phyloP scores from a whole-genome alignment of 108 stramenopile genomes.

The Pseudonitzschia multiseries region DNA sequence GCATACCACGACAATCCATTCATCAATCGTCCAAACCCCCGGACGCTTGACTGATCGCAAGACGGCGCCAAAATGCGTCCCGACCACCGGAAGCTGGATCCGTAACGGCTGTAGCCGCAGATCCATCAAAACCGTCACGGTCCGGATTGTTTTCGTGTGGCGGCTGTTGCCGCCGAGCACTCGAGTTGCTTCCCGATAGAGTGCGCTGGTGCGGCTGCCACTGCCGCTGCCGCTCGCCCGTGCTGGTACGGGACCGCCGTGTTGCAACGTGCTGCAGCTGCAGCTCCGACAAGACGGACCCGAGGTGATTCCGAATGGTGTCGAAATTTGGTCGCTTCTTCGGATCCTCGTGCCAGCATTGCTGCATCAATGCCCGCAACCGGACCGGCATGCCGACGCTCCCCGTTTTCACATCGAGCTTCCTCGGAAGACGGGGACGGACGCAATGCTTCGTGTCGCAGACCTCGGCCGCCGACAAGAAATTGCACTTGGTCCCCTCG shows the following conservation, averaged over 20 bases:
- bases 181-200: no score
- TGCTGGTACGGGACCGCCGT: no score
- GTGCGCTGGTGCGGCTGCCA: neutral
- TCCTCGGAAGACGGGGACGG: conserved; percentile 10
- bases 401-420: neutral
- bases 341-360: conserved; percentile 14
- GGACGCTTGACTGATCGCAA: conserved; percentile 5
- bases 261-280: neutral
- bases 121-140: neutral
- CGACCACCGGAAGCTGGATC: no score
- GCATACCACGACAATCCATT: no score
- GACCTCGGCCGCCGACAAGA: conserved; percentile 25
- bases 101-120: neutral
- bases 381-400: conserved; percentile 7
- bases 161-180: neutral
- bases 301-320: neutral
- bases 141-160: neutral
- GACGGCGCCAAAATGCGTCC: conserved; percentile 6
- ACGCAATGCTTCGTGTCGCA: conserved; percentile 4
- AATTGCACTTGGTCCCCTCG: conserved; percentile 17
- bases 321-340: neutral
- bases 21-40: neutral
- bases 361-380: neutral
- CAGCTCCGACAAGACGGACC: neutral
- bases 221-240: neutral